Percentiles rank a stretch among this genome's conserved stretches.
phyloP scores from a whole-genome alignment of 78 protist genomes.

The Mastigamoeba balamuthi region DNA sequence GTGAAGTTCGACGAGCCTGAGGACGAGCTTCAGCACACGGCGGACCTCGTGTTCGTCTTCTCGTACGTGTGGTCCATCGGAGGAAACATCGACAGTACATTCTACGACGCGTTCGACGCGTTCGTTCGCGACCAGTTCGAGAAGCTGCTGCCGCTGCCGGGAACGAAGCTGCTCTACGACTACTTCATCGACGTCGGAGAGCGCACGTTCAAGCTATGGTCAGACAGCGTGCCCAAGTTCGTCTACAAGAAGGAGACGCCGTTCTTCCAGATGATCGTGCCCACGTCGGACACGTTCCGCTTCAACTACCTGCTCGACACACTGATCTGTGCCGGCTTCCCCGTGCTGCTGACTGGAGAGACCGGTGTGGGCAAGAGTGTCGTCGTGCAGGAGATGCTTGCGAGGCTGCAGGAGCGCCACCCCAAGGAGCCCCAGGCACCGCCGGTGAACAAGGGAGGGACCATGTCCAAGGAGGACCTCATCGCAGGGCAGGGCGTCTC shows the following conservation, averaged over 20 bases:
- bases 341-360: slow-evolving; percentile 46
- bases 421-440: not conserved
- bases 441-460: slow-evolving; percentile 4
- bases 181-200: not conserved
- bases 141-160: not conserved
- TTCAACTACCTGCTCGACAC: not conserved
- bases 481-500: too few relatives aligned
- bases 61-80: not conserved
- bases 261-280: slow-evolving; percentile 13
- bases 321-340: not conserved
- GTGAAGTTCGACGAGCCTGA: not conserved
- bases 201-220: slow-evolving; percentile 13
- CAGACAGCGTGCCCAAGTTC: not conserved
- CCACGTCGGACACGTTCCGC: slow-evolving; percentile 28
- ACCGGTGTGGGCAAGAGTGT: slow-evolving; percentile 77
- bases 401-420: not conserved
- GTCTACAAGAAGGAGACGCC: slow-evolving; percentile 8
- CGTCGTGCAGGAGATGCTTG: not conserved
- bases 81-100: slow-evolving; percentile 4
- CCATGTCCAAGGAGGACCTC: slow-evolving; percentile 9
- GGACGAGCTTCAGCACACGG: not conserved
- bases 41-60: not conserved
- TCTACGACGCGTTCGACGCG: slow-evolving; percentile 22
- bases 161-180: slow-evolving; percentile 9
- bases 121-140: slow-evolving; percentile 1